These are phyloP conservation scores for Ceratobasidium sp. DNA, from an alignment of 1,284 basidiomycete genomes.

Conservation along the genomic window DNA sequence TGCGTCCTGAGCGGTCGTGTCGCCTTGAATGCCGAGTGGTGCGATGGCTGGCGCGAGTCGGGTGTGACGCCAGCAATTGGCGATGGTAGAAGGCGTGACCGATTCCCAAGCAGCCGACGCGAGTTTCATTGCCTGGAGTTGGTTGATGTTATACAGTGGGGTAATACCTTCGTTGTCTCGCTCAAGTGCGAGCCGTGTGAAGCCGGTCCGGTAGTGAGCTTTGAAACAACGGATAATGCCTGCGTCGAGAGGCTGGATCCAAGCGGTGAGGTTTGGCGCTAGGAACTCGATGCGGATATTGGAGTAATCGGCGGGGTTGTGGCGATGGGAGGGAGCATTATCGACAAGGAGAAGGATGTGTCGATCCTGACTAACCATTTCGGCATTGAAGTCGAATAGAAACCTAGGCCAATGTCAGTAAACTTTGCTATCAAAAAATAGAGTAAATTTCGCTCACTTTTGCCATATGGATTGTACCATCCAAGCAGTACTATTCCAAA, in stretches of 20 bases:
- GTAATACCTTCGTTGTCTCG: slow-evolving; percentile 23
- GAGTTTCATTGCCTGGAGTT: slow-evolving; percentile 38
- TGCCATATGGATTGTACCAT: slow-evolving; percentile 51
- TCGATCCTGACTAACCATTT: slow-evolving; percentile 5
- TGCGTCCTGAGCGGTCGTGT: neutral
- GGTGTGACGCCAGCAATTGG: slow-evolving; percentile 42
- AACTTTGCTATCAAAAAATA: neutral
- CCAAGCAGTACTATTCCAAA: slow-evolving; percentile 54
- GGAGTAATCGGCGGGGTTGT: neutral
- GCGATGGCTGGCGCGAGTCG: slow-evolving; percentile 45
- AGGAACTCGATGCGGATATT: slow-evolving; percentile 25
- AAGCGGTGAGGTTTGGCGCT: slow-evolving; percentile 31
- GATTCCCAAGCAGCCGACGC: slow-evolving; percentile 30
- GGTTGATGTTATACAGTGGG: slow-evolving; percentile 46
- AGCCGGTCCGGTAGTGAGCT: slow-evolving; percentile 31
- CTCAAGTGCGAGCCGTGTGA: slow-evolving; percentile 32
- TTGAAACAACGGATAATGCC: slow-evolving; percentile 43
- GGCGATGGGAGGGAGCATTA: slow-evolving; percentile 25
- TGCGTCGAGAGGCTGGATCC: slow-evolving; percentile 39
- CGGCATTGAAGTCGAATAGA: neutral
- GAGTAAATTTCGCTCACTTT: neutral
- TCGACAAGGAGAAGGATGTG: slow-evolving; percentile 35
- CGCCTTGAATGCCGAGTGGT: no score
- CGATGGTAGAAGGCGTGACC: slow-evolving; percentile 31
- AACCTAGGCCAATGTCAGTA: neutral